These are phyloP conservation scores for Kingdonia uniflora DNA, from an alignment of 164 flowering plant species.

Conservation along the genomic window DNA sequence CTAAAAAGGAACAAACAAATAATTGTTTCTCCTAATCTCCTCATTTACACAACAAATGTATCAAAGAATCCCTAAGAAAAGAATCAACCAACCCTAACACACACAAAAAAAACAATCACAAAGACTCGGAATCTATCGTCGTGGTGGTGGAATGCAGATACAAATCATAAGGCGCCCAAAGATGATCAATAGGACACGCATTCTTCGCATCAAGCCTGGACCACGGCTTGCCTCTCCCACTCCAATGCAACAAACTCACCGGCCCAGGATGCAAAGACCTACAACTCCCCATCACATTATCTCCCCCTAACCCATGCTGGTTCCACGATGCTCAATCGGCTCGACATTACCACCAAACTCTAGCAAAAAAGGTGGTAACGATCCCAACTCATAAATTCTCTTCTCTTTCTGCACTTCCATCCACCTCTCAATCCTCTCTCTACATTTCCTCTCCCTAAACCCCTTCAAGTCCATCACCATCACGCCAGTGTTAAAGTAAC, in stretches of 20 bases:
- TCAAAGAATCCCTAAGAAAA: conserved; percentile 19
- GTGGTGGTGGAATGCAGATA: conserved; percentile 13
- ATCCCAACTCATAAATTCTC: conserved; percentile 74
- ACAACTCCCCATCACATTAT: conserved; percentile 62
- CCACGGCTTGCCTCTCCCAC: conserved; percentile 93
- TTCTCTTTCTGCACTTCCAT: conserved; percentile 60
- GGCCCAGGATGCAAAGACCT: conserved; percentile 74
- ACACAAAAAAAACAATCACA: no score
- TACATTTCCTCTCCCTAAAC: conserved; percentile 55
- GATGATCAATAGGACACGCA: conserved; percentile 55
- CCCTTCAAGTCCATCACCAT: conserved; percentile 72
- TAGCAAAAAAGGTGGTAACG: conserved; percentile 66
- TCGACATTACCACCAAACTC: conserved; percentile 67
- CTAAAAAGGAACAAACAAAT: no score
- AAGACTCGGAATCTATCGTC: no score
- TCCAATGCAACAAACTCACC: conserved; percentile 80
- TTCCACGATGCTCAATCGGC: conserved; percentile 77
- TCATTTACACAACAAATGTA: conserved; percentile 7
- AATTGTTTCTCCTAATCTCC: no score
- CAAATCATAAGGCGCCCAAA: conserved; percentile 78
- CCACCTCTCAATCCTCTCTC: conserved; percentile 55
- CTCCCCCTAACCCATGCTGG: conserved; percentile 86
- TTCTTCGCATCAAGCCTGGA: conserved; percentile 43
- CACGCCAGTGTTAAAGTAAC: conserved; percentile 84
- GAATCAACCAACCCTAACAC: no score